These are phyloP conservation scores for Fusarium subglutinans DNA, from an alignment of 2,329 filamentous ascomycete genomes.

Conservation along the genomic window DNA sequence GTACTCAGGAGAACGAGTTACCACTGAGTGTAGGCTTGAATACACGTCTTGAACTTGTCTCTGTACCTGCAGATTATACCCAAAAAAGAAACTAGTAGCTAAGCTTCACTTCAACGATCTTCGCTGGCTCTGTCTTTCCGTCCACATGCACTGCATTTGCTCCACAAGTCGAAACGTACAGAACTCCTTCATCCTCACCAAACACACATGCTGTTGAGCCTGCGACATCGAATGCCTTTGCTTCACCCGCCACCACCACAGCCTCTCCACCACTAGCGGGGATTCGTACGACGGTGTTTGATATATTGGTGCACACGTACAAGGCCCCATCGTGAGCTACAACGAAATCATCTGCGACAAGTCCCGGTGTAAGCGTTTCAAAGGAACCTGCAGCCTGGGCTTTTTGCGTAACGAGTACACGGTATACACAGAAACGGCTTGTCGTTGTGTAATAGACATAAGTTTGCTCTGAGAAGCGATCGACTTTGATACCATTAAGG, in stretches of 20 bases:
- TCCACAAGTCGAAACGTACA: slow-evolving; percentile 32
- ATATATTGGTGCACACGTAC: slow-evolving; percentile 32
- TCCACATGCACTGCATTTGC: slow-evolving; percentile 21
- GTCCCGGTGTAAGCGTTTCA: slow-evolving; percentile 21
- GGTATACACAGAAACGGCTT: slow-evolving; percentile 25
- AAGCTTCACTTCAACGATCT: slow-evolving; percentile 27
- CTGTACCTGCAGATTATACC: not conserved
- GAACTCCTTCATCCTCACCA: not conserved
- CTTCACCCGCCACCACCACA: slow-evolving; percentile 10
- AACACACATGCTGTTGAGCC: slow-evolving; percentile 31
- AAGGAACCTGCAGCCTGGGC: slow-evolving; percentile 7
- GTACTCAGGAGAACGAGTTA: not conserved
- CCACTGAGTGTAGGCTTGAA: slow-evolving; percentile 4
- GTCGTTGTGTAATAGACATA: slow-evolving; percentile 32
- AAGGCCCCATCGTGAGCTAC: slow-evolving; percentile 31
- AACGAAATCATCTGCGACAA: slow-evolving; percentile 30
- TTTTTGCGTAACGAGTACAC: slow-evolving; percentile 19
- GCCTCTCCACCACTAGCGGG: not conserved
- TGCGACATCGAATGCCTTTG: slow-evolving; percentile 7
- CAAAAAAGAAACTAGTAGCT: not conserved
- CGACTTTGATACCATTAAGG: slow-evolving; percentile 36
- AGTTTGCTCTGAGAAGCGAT: slow-evolving; percentile 17
- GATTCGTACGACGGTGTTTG: slow-evolving; percentile 28
- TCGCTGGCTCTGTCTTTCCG: slow-evolving; percentile 34
- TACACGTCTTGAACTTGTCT: not conserved